Evolutionary conservation across 2,329 filamentous ascomycete genomes (phyloP).

Genomic region (Simplicillium aogashimaense): DNA sequence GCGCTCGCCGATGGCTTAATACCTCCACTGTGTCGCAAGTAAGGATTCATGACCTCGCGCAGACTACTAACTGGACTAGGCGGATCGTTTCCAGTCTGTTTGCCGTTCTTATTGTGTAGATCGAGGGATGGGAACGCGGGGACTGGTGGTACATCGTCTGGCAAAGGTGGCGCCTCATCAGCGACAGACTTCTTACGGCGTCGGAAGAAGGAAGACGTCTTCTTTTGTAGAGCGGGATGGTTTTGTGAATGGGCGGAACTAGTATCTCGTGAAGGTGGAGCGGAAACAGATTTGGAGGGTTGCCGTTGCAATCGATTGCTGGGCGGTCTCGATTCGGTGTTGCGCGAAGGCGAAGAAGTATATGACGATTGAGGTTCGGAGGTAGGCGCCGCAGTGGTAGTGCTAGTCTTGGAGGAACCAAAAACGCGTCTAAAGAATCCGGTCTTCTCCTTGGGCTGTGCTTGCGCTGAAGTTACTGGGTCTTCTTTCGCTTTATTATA

Average conservation of each 20-base stretch:
- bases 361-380: neutral
- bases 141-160: constrained; percentile 31
- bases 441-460: constrained; percentile 54
- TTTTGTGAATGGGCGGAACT: constrained; percentile 33
- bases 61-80: constrained; percentile 69
- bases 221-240: constrained; percentile 63
- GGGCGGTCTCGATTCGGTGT: neutral
- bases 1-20: constrained; percentile 14
- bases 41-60: constrained; percentile 80
- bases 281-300: constrained; percentile 30
- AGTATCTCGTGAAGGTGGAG: constrained; percentile 39
- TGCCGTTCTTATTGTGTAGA: constrained; percentile 18
- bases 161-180: constrained; percentile 57
- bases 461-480: constrained; percentile 14
- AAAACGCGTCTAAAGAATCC: constrained; percentile 95
- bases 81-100: constrained; percentile 22
- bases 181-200: constrained; percentile 82
- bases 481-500: constrained; percentile 48
- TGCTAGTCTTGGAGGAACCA: constrained; percentile 53
- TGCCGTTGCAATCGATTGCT: constrained; percentile 1
- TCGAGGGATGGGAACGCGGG: constrained; percentile 25
- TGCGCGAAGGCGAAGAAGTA: constrained; percentile 15
- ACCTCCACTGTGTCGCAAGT: constrained; percentile 38
- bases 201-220: constrained; percentile 89
- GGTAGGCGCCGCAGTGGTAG: constrained; percentile 10